Evolutionary conservation across 2,329 filamentous ascomycete genomes (phyloP), one percentile per base, ranked within the genome.

Genomic region (Sporothrix humicola): DNA sequence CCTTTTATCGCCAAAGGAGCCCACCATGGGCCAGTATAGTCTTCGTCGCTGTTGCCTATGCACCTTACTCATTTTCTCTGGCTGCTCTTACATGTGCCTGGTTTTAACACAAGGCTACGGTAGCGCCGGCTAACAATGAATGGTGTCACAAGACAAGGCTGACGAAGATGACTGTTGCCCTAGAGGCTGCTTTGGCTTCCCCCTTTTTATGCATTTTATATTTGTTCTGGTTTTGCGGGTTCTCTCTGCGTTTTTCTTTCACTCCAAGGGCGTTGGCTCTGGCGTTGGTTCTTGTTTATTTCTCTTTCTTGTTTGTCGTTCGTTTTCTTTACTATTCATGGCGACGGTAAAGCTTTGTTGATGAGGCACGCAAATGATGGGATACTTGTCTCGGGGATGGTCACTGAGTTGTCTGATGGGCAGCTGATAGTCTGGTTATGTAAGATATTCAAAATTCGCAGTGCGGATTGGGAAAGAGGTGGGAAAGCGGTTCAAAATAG

Each of bases 271-370:
- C 50, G 48, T 56, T 44, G 48, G 48, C 26, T 56, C 31, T 44
- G 66, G 48, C 66, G 66, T 68, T 10, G 20, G 44, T 44, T 26
- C 66, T 52, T 59, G 8, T 65, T 70, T 50, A 0, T 50, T 56
- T 37, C 15, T 63, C 56, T 56, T n/a, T 50, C 15, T 42, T 13
- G 9, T 50, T 69, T 7, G 42, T 20, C 42, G 15, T 12, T 20
- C 15, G 56, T 46, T 20, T 20, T 20, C 13, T 23, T 65, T 37
- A 46, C n/a, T 56, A 10, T 48, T 20, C 31, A 37, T 1, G n/a
- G 20, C 10, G 61, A 42, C 17, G n/a, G n/a, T 3, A 6, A 17
- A 42, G 13, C 42, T n/a, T 23, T 4, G 61, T 37, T 37, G 26
- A 65, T 6, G 42, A 26, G 42, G 61, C 61, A 48, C 61, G 61